Base-by-base conservation (phyloP, 108 stramenopile species). In the Aurantiochytrium sp. region DNA sequence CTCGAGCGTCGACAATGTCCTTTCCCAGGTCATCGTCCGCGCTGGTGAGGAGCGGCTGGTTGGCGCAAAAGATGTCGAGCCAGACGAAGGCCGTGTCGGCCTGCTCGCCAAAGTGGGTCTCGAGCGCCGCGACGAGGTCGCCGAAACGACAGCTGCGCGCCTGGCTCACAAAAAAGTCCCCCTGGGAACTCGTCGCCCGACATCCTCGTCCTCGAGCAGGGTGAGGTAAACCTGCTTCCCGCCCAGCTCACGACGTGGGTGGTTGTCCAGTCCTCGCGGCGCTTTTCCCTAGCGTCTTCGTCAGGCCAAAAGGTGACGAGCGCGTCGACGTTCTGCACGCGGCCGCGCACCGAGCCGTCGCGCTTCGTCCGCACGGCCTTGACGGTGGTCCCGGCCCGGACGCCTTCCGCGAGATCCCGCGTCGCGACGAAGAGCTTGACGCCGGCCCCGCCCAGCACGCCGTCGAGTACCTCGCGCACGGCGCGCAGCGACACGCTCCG, bases 41-140 rank as follows among this genome's bases (percentile, higher is more conserved):
- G 27, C 27, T 30, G 32, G 59, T 65, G 15, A 65, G 34, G 22
- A 81, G 42, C 6, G 73, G 73, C 73, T 81, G 73, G 2, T 81
- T 81, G 21, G 73, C 73, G 45, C 73, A 48, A 30, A 81, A 48
- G 42, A 81, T 15, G 73, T 81, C 73, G 30, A 81, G 45, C 73
- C 73, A 81, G 27, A 81, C 1, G 32, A 81, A 81, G 27, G 27
- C 2, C 59, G 27, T 3, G 34, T 30, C 32, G 59, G 27, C 59
- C 15, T 34, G 8, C 19, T 1, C 10, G 32, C 34, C 34, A 1
- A 65, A 65, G 24, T 34, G 34, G 27, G 8, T 19, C 27, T 65
- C 34, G 34, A 65, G 59, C 59, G 59, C 27, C 0, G 27, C 34
- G 3, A 65, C 59, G 34, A 65, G 59, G 4, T 65, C 59, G 8